Percentiles rank a stretch among this genome's conserved stretches.
Conservation (phyloP, 208 protist genomes). For the Trypanosoma rangeli region DNA sequence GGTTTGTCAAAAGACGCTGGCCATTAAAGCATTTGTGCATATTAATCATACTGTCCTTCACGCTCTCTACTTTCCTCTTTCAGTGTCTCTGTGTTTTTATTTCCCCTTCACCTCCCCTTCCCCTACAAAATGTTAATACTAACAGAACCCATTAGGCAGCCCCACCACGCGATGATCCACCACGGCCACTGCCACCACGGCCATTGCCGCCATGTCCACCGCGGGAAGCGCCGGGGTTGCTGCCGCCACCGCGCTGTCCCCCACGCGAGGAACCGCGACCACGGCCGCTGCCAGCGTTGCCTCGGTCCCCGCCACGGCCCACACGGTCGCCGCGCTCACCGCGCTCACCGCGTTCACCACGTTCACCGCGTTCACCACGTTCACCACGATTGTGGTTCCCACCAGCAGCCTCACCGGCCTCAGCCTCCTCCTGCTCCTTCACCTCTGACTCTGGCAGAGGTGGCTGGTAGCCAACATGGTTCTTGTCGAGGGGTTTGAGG, state of each 20-base stretch:
- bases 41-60: not conserved
- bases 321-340: not conserved
- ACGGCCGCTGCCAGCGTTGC: constrained; percentile 30
- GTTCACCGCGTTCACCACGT: constrained; percentile 18
- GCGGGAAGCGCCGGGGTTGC: constrained; percentile 17
- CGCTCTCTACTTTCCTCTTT: not conserved
- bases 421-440: constrained; percentile 66
- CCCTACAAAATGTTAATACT: not conserved
- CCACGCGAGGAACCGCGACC: constrained; percentile 36
- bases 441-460: constrained; percentile 89
- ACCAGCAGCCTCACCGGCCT: constrained; percentile 13
- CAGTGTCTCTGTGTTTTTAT: not conserved
- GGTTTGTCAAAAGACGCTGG: not conserved
- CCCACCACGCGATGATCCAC: constrained; percentile 6
- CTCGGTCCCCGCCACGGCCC: constrained; percentile 17
- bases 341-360: constrained; percentile 65
- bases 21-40: constrained; percentile 1
- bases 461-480: constrained; percentile 89
- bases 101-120: not conserved
- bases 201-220: constrained; percentile 28
- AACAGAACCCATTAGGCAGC: not conserved
- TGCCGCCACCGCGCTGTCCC: constrained; percentile 39
- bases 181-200: constrained; percentile 12
- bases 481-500: constrained; percentile 76
- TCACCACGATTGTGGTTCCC: constrained; percentile 28